Evolutionary conservation across 2,329 filamentous ascomycete species (phyloP).

Genomic region (Spiromastix sp.): DNA sequence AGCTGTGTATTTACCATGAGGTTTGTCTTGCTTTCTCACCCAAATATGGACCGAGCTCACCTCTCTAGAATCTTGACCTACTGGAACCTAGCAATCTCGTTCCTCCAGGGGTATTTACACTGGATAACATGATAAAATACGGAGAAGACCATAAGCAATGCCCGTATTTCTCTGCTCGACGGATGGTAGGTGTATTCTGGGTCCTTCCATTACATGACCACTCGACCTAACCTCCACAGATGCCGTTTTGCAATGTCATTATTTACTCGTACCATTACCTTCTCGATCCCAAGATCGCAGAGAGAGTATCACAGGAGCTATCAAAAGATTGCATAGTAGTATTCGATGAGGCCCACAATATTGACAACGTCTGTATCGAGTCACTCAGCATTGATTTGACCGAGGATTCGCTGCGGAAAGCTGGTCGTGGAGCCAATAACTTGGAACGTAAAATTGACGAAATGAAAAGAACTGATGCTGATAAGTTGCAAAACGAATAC

Average conservation of each 20-base stretch:
- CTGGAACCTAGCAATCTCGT: constrained; percentile 92
- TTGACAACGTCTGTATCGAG: constrained; percentile 98
- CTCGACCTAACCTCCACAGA: constrained; percentile 42
- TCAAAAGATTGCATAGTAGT: constrained; percentile 98
- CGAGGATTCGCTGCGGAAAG: constrained; percentile 85
- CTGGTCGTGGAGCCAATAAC: constrained; percentile 80
- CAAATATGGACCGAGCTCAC: constrained; percentile 10
- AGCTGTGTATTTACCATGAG: constrained; percentile 92
- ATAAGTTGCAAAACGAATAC: constrained; percentile 91
- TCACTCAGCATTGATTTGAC: constrained; percentile 94
- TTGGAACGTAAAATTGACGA: constrained; percentile 83
- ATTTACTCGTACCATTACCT: constrained; percentile 99
- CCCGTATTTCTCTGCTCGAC: constrained; percentile 87
- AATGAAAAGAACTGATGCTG: constrained; percentile 91
- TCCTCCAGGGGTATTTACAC: constrained; percentile 89
- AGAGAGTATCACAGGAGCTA: constrained; percentile 85
- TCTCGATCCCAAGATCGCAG: constrained; percentile 94
- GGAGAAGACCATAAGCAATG: constrained; percentile 95
- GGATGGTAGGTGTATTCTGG: constrained; percentile 56
- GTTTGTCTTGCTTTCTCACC: constrained; percentile 33
- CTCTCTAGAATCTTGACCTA: constrained; percentile 69
- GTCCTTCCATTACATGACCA: neutral
- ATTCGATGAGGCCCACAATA: constrained; percentile 98
- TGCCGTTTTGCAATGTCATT: constrained; percentile 98
- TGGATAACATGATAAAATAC: constrained; percentile 79